A percentile compares a stretch with the other conserved stretches of the same genome.
Evolutionary conservation across 495 filamentous ascomycete genomes (phyloP).

Genomic region (Trypethelium eluteriae): DNA sequence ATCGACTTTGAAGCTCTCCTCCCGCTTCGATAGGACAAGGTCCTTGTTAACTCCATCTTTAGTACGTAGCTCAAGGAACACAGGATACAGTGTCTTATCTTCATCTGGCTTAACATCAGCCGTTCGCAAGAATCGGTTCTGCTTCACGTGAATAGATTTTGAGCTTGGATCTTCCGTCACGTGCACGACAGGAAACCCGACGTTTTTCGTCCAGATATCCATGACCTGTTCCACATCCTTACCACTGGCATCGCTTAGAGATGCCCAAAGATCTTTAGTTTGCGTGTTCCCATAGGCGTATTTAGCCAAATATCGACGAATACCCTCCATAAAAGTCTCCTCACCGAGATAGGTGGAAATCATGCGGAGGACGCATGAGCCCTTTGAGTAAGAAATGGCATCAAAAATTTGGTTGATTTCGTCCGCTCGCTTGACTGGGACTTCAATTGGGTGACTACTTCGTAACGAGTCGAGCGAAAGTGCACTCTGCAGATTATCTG

Average conservation of each 20-base stretch:
- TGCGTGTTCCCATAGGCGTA: constrained; percentile 81
- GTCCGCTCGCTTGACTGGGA: constrained; percentile 87
- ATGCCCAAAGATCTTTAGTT: constrained; percentile 86
- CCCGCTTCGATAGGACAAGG: constrained; percentile 61
- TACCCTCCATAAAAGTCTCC: constrained; percentile 86
- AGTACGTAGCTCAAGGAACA: constrained; percentile 62
- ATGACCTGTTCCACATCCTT: constrained; percentile 76
- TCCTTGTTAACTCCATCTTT: constrained; percentile 57
- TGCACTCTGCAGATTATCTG: constrained; percentile 77
- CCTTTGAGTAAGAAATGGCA: constrained; percentile 95
- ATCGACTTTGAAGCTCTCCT: constrained; percentile 60
- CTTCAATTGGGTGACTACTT: constrained; percentile 94
- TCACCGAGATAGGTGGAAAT: constrained; percentile 93
- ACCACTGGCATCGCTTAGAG: constrained; percentile 81
- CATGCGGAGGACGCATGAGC: constrained; percentile 93
- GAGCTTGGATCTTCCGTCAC: constrained; percentile 55
- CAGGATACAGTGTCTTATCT: constrained; percentile 68
- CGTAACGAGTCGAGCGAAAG: constrained; percentile 81
- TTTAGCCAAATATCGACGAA: constrained; percentile 86
- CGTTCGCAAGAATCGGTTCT: constrained; percentile 69
- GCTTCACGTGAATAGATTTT: constrained; percentile 58
- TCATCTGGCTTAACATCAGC: constrained; percentile 74
- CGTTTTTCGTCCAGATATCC: constrained; percentile 72
- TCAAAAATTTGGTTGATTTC: constrained; percentile 99
- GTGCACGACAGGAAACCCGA: constrained; percentile 65